A percentile compares a stretch with the other conserved stretches of the same genome.
Conservation (phyloP, 345 rosid species). For the Gossypium rotundifolium region DNA sequence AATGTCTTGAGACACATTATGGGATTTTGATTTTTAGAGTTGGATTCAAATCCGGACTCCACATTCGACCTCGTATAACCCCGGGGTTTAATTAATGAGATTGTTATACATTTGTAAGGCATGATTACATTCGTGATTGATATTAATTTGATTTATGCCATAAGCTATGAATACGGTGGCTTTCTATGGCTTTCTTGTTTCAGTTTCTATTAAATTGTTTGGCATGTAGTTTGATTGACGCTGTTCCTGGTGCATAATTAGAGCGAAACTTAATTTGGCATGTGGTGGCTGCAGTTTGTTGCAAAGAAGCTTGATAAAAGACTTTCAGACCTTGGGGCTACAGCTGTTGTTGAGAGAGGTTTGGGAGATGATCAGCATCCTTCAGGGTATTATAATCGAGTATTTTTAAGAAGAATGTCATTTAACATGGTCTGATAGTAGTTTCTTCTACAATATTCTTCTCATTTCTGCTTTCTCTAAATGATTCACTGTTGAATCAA, state of each 20-base stretch:
- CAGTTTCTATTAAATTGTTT: not conserved
- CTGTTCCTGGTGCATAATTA: not conserved
- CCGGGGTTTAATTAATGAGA: too few species aligned
- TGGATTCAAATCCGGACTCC: too few species aligned
- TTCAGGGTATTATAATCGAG: slow-evolving; percentile 68
- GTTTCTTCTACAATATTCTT: not conserved
- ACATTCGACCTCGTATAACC: too few species aligned
- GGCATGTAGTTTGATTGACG: not conserved
- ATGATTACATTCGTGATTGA: too few species aligned
- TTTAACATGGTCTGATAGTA: not conserved
- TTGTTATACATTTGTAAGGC: too few species aligned
- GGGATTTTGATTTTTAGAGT: too few species aligned
- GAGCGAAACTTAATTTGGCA: slow-evolving; percentile 7
- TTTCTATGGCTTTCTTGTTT: not conserved
- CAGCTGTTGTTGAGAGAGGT: slow-evolving; percentile 62
- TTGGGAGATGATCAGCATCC: slow-evolving; percentile 97
- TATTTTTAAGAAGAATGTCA: not conserved
- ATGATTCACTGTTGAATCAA: not conserved
- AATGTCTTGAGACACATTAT: too few species aligned
- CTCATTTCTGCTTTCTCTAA: not conserved
- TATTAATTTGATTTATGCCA: not conserved
- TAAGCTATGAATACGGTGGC: not conserved
- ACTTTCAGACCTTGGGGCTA: slow-evolving; percentile 77
- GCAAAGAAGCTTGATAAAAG: slow-evolving; percentile 95
- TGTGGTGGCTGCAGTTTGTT: slow-evolving; percentile 65